Evolutionary conservation across 2,329 filamentous ascomycete genomes (phyloP), one percentile per base, ranked within the genome.

Genomic region (Paecilomyces variotii): DNA sequence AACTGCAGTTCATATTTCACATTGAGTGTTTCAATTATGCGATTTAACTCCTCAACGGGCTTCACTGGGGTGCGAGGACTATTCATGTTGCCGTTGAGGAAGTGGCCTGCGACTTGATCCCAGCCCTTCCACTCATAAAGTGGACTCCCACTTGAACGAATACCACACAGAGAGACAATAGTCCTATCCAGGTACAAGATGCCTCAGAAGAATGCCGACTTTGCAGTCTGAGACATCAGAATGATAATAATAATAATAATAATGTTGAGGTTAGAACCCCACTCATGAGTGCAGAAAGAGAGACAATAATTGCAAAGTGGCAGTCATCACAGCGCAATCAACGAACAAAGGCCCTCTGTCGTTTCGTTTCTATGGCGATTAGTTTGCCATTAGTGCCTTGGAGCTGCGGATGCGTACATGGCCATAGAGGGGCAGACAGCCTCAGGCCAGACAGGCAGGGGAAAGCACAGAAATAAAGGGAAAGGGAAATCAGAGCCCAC

Each of bases 1-100:
- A 76, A 70, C 12, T 72, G 65, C 1, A 77, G 63, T 2, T 64
- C 65, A 61, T 70, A 78, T 32, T 64, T 59, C 2, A 65, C 56
- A 61, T 76, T 78, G 45, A 78, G 63, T 2, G 56, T 30, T 28
- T 71, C 61, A 53, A 77, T 68, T 9, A 71, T 59, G 7, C 64
- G 55, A 19, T 64, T 56, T 49, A 72, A 62, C 34, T 65, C 63
- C 32, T 61, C 52, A n/a, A 65, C 66, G 35, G 57, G 65, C 32
- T 60, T 65, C 11, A 62, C 55, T 32, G 70, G 68, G 19, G 69
- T 72, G 2, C 56, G 56, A 45, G 56, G 56, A 11, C 25, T 28
- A 5, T 26, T 52, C 50, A 26, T 26, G 50, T 26, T 52, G 25
- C n/a, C 50, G 24, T 26, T 27, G 50, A 14, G n/a, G 5, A 14